phyloP scores from a whole-genome alignment of 2,329 filamentous ascomycete genomes.

The Apiospora malaysiana region DNA sequence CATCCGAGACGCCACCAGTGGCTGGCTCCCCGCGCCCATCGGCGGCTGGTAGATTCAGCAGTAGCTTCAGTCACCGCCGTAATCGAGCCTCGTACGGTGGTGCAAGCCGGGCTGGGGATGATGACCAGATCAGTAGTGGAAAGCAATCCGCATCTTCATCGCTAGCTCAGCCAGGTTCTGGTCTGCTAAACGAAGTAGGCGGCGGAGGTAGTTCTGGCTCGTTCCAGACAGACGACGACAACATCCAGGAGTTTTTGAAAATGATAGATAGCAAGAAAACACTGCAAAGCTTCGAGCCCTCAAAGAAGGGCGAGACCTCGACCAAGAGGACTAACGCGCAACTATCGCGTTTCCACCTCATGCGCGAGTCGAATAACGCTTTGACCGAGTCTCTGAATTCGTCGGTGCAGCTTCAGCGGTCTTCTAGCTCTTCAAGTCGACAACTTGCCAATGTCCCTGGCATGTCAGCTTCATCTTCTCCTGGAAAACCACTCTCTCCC shows the following conservation, averaged over 20 bases:
- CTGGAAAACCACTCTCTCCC: slow-evolving; percentile 86
- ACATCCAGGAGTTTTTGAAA: slow-evolving; percentile 92
- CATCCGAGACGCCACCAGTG: slow-evolving; percentile 64
- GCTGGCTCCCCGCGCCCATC: slow-evolving; percentile 81
- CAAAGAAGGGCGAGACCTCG: slow-evolving; percentile 70
- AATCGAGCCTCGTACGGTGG: slow-evolving; percentile 79
- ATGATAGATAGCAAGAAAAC: slow-evolving; percentile 87
- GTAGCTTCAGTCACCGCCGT: slow-evolving; percentile 88
- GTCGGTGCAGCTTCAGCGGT: slow-evolving; percentile 83
- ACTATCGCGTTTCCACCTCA: slow-evolving; percentile 82
- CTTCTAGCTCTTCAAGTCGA: slow-evolving; percentile 74
- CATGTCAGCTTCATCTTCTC: slow-evolving; percentile 86
- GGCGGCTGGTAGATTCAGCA: slow-evolving; percentile 85
- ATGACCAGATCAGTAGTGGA: slow-evolving; percentile 82
- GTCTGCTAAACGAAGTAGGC: slow-evolving; percentile 74
- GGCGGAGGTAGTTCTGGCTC: slow-evolving; percentile 71
- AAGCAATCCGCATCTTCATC: slow-evolving; percentile 77
- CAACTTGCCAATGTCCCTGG: slow-evolving; percentile 66
- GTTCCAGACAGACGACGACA: slow-evolving; percentile 80
- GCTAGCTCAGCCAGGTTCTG: slow-evolving; percentile 75
- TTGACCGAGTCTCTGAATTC: slow-evolving; percentile 94
- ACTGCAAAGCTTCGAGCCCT: slow-evolving; percentile 76
- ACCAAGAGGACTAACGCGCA: slow-evolving; percentile 80
- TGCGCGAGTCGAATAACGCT: slow-evolving; percentile 87
- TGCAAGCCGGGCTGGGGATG: slow-evolving; percentile 68